These are phyloP conservation scores for Podaxis sp. DNA, from an alignment of 768 basidiomycete species.

Conservation along the genomic window DNA sequence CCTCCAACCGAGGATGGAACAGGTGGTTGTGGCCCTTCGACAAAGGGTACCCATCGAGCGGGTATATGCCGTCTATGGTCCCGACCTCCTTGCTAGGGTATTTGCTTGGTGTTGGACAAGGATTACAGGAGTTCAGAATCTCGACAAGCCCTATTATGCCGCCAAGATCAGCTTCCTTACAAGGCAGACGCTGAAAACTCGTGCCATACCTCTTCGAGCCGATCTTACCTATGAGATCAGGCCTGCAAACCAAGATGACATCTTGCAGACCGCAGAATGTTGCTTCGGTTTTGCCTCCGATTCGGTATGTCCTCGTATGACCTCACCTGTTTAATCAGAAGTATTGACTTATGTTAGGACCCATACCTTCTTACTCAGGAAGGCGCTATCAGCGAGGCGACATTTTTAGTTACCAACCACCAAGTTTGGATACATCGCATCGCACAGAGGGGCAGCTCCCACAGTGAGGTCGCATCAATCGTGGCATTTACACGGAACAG, in stretches of 20 bases:
- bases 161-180: constrained; percentile 62
- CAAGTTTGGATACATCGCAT: constrained; percentile 65
- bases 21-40: constrained; percentile 41
- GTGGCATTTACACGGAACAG: constrained; percentile 68
- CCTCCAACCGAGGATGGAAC: constrained; percentile 38
- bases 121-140: constrained; percentile 39
- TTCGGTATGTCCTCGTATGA: constrained; percentile 44
- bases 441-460: constrained; percentile 16
- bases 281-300: constrained; percentile 57
- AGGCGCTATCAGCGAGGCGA: constrained; percentile 51
- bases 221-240: constrained; percentile 38
- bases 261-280: constrained; percentile 40
- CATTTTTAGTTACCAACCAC: constrained; percentile 40
- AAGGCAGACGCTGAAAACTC: constrained; percentile 32
- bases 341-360: constrained; percentile 31
- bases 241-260: constrained; percentile 39
- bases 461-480: constrained; percentile 55
- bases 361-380: constrained; percentile 52
- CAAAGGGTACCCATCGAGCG: constrained; percentile 35
- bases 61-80: constrained; percentile 68
- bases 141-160: constrained; percentile 54
- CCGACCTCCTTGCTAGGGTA: constrained; percentile 39
- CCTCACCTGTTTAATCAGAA: not conserved
- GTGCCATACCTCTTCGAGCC: constrained; percentile 19
- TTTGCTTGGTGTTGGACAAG: constrained; percentile 53